Conservation (phyloP, 1,284 basidiomycete genomes). For the Vanrija pseudolonga region DNA sequence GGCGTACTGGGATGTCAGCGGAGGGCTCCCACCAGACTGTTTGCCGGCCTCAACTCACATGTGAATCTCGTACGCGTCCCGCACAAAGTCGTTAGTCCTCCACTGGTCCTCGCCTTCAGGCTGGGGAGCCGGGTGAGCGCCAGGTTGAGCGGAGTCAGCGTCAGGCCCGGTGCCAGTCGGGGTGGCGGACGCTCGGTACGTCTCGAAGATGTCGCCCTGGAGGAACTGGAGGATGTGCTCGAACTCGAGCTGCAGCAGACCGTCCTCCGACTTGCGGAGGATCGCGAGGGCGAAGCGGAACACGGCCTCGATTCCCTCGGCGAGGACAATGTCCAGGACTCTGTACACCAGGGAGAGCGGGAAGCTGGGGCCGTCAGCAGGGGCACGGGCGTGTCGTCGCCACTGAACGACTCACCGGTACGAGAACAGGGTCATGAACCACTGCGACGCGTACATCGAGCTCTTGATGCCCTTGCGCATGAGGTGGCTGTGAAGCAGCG, state of each 20-base stretch:
- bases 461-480: conserved; percentile 89
- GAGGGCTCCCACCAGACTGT: too few relatives aligned
- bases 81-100: conserved; percentile 73
- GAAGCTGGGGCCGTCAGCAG: conserved; percentile 59
- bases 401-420: conserved; percentile 61
- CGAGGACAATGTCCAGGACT: conserved; percentile 78
- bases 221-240: conserved; percentile 80
- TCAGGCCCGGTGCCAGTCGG: too few relatives aligned
- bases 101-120: conserved; percentile 51
- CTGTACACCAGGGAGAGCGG: conserved; percentile 90
- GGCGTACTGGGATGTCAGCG: conserved; percentile 56
- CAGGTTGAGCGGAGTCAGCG: too few relatives aligned
- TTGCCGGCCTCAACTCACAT: conserved; percentile 53
- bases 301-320: conserved; percentile 93
- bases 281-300: conserved; percentile 91
- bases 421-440: conserved; percentile 97
- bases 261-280: conserved; percentile 81
- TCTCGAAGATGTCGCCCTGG: conserved; percentile 75
- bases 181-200: conserved; percentile 52
- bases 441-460: conserved; percentile 92
- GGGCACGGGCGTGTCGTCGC: not conserved
- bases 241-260: conserved; percentile 73
- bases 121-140: not conserved
- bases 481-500: conserved; percentile 86
- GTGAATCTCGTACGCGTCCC: conserved; percentile 72